Evolutionary conservation across 202 grass and related monocot genomes (phyloP), one percentile per base, ranked within the genome.

Genomic region (Musa balbisiana): DNA sequence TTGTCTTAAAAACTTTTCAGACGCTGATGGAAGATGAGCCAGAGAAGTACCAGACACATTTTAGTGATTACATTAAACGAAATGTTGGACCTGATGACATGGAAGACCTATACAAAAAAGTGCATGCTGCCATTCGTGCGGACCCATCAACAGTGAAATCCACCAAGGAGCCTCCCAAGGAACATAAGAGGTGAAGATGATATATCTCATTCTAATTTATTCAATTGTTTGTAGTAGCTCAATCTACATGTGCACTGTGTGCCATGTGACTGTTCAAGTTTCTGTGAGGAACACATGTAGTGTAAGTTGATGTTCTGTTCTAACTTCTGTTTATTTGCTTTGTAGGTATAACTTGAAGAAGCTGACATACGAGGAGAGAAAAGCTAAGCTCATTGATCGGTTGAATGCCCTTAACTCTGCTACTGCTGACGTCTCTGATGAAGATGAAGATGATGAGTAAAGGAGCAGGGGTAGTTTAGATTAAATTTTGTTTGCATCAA

Each of bases 81-180:
- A 24, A 24, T 17, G 62, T 75, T 62, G 54, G 11, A 9, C 26
- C 73, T 49, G 73, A 75, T 75, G 23, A 60, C 73, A 2, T 75
- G 3, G 73, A 75, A 60, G 73, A n/a, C 15, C 23, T 60, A 23
- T 75, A 75, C 24, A 75, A 75, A 55, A 75, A 75, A 49, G 73
- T 75, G 3, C 73, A 75, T 60, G 73, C 73, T 75, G 73, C 73
- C 55, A 75, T 75, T 62, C 73, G 55, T 43, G 53, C 73, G 5
- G 55, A 75, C 26, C 73, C 73, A 59, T 2, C 9, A 0, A 0
- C 8, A 3, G 55, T 27, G 71, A 73, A 55, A 73, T 73, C 53
- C 25, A 49, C 26, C 0, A 75, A 75, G 73, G 6, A 29, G 17
- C 54, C 73, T n/a, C 73, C 73, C 24, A 75, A 75, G 53, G 73